Evolutionary conservation across 345 rosid genomes (phyloP), one percentile per base, ranked within the genome.

Genomic region (Pugionium cornutum): DNA sequence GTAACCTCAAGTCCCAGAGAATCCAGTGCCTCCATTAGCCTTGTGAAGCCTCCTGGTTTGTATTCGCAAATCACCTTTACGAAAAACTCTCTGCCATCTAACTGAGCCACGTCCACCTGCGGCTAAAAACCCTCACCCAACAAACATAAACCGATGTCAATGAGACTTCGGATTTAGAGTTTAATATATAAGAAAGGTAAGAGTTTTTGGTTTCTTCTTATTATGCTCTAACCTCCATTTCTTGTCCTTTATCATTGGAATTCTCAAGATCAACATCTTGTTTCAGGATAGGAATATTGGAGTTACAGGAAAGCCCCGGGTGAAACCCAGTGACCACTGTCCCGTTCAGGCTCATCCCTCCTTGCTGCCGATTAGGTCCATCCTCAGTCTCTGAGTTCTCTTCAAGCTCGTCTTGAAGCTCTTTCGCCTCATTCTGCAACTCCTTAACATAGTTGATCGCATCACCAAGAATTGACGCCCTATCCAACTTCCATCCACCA

Each of bases 21-120:
- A 75, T 84, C 88, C 74, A 92, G 62, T 48, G 90, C 95, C 76
- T 94, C 96, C 84, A 94, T 77, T 62, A 92, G 79, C 69, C 82
- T 86, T 46, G 83, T 83, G 73, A 92, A 88, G 2, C 95, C 97
- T 9, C 99, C 90, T 0, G 86, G 78, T 72, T 81, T 86, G 73
- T 86, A 89, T 83, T 90, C 99, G 37, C 92, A 83, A 2, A 94
- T 88, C 6, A 90, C 96, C 79, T 88, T 90, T 7, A 94, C 87
- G 74, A 88, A 94, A 65, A 88, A 94, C 83, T 83, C 85, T 47
- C 84, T 90, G 5, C 91, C 92, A 58, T 94, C 83, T 60, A 90
- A 75, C 77, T 90, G 96, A 51, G 79, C 84, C 66, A 94, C 96
- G 59, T 94, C 94, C 54, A 94, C 99, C 80, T 94, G 97, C 8